A percentile compares a stretch with the other conserved stretches of the same genome.
Evolutionary conservation across 1,284 basidiomycete genomes (phyloP).

Genomic region (Sanghuangporus sanghuang): DNA sequence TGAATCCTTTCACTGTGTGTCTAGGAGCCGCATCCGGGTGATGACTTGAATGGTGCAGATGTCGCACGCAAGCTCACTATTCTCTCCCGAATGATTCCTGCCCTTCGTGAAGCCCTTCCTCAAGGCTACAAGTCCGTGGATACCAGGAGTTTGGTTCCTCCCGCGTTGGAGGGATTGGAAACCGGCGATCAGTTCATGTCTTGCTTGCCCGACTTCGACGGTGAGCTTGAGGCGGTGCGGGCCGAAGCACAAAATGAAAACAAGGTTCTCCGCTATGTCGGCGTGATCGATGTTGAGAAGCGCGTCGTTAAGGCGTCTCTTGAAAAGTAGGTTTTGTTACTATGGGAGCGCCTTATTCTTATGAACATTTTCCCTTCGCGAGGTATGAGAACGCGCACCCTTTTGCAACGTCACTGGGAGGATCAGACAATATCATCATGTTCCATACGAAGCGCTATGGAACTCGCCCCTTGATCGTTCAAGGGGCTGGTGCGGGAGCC

Average conservation of each 20-base stretch:
- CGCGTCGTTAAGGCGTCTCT: conserved; percentile 82
- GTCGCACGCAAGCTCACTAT: conserved; percentile 97
- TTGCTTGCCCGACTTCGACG: conserved; percentile 82
- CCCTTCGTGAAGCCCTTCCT: conserved; percentile 48
- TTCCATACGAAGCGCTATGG: conserved; percentile 92
- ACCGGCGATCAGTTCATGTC: conserved; percentile 81
- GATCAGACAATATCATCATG: conserved; percentile 97
- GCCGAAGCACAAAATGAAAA: conserved; percentile 73
- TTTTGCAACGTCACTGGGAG: conserved; percentile 92
- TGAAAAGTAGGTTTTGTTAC: conserved; percentile 56
- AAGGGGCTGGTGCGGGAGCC: conserved; percentile 94
- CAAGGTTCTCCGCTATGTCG: conserved; percentile 89
- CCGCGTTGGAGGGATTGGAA: conserved; percentile 59
- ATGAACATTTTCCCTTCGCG: conserved; percentile 11
- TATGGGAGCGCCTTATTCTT: not conserved
- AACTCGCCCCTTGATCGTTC: conserved; percentile 82
- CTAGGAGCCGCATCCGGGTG: conserved; percentile 94
- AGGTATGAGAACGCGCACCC: conserved; percentile 89
- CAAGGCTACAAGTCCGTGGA: conserved; percentile 77
- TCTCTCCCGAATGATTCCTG: conserved; percentile 74
- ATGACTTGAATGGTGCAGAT: conserved; percentile 94
- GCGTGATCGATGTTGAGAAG: conserved; percentile 81
- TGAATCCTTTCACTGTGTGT: not conserved
- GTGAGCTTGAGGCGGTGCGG: conserved; percentile 71
- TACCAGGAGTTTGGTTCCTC: conserved; percentile 84